Evolutionary conservation across 345 rosid genomes (phyloP).

Genomic region (Eucalyptus camaldulensis): DNA sequence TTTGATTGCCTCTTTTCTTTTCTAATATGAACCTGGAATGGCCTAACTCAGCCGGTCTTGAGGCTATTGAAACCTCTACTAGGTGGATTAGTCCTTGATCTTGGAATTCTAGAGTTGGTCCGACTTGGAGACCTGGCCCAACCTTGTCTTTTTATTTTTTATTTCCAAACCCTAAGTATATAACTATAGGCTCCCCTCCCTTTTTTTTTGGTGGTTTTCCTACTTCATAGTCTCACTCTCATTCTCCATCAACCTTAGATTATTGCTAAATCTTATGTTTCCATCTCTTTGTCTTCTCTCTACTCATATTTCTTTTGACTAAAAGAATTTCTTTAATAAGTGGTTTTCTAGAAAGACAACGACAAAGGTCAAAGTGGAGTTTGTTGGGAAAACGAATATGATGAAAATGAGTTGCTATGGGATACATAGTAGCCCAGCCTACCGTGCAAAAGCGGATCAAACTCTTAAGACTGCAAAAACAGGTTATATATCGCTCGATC

Average conservation of each 20-base stretch:
- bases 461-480: neutral
- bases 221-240: neutral
- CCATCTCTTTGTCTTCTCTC: neutral
- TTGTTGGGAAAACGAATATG: neutral
- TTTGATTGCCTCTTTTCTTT: neutral
- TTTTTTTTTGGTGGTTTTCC: neutral
- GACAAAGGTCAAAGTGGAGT: neutral
- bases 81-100: neutral
- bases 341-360: neutral
- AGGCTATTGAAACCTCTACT: too few relatives aligned
- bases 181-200: neutral
- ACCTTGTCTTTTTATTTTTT: too few relatives aligned
- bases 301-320: neutral
- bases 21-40: too few relatives aligned
- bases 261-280: neutral
- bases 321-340: neutral
- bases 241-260: neutral
- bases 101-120: neutral
- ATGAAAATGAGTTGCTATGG: neutral
- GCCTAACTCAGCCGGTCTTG: neutral
- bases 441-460: neutral
- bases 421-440: neutral
- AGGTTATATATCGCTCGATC: neutral
- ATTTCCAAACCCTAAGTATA: neutral
- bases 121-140: neutral